phyloP scores from a whole-genome alignment of 1,284 basidiomycete genomes.

The Papiliotrema flavescens region DNA sequence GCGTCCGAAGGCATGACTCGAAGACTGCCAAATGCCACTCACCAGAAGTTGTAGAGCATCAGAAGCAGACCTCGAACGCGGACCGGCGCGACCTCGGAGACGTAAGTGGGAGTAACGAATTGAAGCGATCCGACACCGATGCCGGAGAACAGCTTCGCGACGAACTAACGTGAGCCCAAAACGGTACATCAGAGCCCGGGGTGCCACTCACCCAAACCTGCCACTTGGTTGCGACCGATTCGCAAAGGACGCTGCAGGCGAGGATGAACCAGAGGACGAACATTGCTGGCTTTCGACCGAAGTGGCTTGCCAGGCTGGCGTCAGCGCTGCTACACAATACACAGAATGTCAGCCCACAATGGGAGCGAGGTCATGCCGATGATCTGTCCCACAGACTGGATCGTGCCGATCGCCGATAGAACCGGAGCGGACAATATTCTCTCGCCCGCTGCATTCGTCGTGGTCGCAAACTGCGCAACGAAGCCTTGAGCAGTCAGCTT shows the following conservation, averaged over 20 bases:
- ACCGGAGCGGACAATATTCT: slow-evolving; percentile 16
- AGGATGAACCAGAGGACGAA: slow-evolving; percentile 16
- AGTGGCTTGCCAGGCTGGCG: slow-evolving; percentile 12
- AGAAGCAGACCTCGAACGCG: slow-evolving; percentile 28
- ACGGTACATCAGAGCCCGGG: neutral
- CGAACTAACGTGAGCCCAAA: slow-evolving; percentile 5
- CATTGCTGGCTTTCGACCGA: slow-evolving; percentile 20
- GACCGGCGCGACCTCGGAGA: slow-evolving; percentile 27
- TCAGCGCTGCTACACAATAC: neutral
- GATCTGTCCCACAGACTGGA: slow-evolving; percentile 27
- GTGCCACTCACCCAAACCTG: slow-evolving; percentile 16
- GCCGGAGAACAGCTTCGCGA: slow-evolving; percentile 23
- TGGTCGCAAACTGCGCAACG: slow-evolving; percentile 20
- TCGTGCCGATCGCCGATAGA: slow-evolving; percentile 22
- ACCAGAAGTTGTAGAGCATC: slow-evolving; percentile 31
- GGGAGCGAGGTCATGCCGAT: slow-evolving; percentile 23
- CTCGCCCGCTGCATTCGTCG: slow-evolving; percentile 8
- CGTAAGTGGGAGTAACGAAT: slow-evolving; percentile 26
- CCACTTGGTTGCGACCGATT: slow-evolving; percentile 15
- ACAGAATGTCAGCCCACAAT: slow-evolving; percentile 12
- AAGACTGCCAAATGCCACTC: neutral
- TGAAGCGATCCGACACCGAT: slow-evolving; percentile 29
- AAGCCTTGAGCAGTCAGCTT: slow-evolving; percentile 9
- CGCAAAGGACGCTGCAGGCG: slow-evolving; percentile 15
- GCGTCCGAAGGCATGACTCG: neutral